Evolutionary conservation across 345 rosid species (phyloP), one percentile per base, ranked within the genome.

Genomic region (Leavenworthia alabamica): DNA sequence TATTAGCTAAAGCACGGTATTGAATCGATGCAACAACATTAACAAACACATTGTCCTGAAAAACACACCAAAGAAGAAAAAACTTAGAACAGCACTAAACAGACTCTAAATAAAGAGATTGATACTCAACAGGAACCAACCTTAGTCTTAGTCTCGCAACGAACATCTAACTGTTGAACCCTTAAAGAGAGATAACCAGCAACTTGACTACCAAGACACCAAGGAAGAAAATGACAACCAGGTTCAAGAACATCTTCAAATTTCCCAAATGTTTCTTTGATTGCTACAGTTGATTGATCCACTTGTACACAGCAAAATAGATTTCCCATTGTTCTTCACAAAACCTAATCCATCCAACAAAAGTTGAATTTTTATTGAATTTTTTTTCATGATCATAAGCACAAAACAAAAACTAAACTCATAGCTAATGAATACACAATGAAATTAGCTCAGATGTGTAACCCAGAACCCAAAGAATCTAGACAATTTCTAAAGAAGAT

Each of bases 141-240:
- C 90, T 79, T 82, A 2, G 90, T 78, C 74, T 84, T 84, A 10
- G 95, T 84, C 75, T 84, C 86, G 58, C 88, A 84, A 22, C 73
- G 75, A 32, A 84, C 90, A 23, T 84, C 90, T 17, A 84, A 49
- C 51, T 84, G 90, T 44, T 82, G 86, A 66, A 80, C 24, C 50
- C 90, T 78, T 1, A 84, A 41, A 1, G 90, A 70, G 49, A 84
- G 83, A 36, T 70, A 71, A 14, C 86, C 86, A 28, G 83, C 83
- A 29, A 80, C 61, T 66, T 71, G 84, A 41, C 73, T 58, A 48
- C 90, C 86, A 15, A 82, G 43, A 43, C 64, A 73, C 90, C 90
- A 84, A 3, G 85, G 90, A 27, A 84, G 63, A 35, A 75, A 84
- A 53, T 82, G 90, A 46, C 85, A 84, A 55, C 90, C 90, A 23